Base-by-base conservation (phyloP, 1,139 yeast species). In the Zygosaccharomyces sapae region DNA sequence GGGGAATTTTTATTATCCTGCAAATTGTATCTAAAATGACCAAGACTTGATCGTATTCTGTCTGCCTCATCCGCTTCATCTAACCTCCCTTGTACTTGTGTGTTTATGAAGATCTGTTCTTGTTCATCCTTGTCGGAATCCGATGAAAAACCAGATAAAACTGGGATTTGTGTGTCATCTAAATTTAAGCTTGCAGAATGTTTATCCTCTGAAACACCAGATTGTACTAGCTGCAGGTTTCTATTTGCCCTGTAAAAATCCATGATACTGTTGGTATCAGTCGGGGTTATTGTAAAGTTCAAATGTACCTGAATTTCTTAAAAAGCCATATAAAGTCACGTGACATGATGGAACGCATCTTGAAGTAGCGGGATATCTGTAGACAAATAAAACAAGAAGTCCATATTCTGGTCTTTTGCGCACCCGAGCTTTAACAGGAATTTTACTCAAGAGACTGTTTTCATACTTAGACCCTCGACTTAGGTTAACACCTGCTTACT, bases 21-120 rank as follows among this genome's bases (percentile, higher is more conserved):
- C 9, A 18, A 29, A 20, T 47, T n/a, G 42, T 55, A 56, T 33
- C 56, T 57, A 37, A 61, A 56, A n/a, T 52, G 53, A 16, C 48
- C 41, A 13, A 59, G 42, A 27, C 47, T 47, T 3, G 49, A 37
- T 46, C 52, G 55, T 27, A 54, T 9, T 9, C 35, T 44, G 13
- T 38, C 33, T n/a, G 59, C 57, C 12, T 48, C 48, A 29, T 57
- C 59, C 5, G 43, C 45, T 13, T 59, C 65, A 48, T 64, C 67
- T 19, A 64, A 39, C 29, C 56, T 44, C 33, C 64, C 49, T 48
- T 64, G 68, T 12, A 64, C 55, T 44, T 64, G 68, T 5, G 68
- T 64, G 30, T 54, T 60, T 4, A 64, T 48, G 31, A 64, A 56
- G 6, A 63, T 48, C 9, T 39, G 33, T 10, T 46, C 50, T 13